Base-by-base conservation (phyloP, 192 early-diverging fungal genomes). In the Linnemannia zychae region DNA sequence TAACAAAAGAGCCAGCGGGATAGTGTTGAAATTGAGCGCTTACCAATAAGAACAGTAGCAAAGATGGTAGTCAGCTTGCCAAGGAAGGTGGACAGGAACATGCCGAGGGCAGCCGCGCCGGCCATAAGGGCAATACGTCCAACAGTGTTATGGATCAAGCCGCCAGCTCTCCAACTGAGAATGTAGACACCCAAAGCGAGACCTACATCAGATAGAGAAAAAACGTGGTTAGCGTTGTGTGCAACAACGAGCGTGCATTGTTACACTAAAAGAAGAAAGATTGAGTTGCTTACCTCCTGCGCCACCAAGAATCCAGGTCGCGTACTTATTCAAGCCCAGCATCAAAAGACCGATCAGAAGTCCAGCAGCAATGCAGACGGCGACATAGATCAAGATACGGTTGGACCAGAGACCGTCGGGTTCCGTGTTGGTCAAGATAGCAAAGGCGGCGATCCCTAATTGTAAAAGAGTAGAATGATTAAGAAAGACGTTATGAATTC, bases 21-120 rank as follows among this genome's bases (percentile, higher is more conserved):
- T 44, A 44, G 9, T 11, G 6, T 12, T 24, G 31, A 65, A 6
- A 17, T 40, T 44, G 24, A 12, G 66, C n/a, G 60, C 46, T 0
- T 77, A 77, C 76, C 76, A 70, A 77, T 52, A 46, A 77, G 66
- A 34, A 77, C 76, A 4, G 76, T 77, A 22, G 67, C 66, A 77
- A 77, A 77, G 34, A 77, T 57, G 36, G 68, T n/a, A 7, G 50
- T 77, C 7, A 77, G 67, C 18, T 48, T 70, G 22, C 76, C 67
- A n/a, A 77, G 67, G 36, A 77, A 57, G 5, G 6, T n/a, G 20
- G 76, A 77, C 66, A 77, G 31, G 47, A 77, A 16, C 36, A 77
- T 69, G 31, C 76, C 76, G 20, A 77, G 48, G 36, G 76, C 76
- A 37, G 76, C 76, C 53, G 48, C 18, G 24, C 76, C 76, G 34